Evolutionary conservation across 1,284 basidiomycete genomes (phyloP), one percentile per base, ranked within the genome.

Genomic region (Flammula alnicola): DNA sequence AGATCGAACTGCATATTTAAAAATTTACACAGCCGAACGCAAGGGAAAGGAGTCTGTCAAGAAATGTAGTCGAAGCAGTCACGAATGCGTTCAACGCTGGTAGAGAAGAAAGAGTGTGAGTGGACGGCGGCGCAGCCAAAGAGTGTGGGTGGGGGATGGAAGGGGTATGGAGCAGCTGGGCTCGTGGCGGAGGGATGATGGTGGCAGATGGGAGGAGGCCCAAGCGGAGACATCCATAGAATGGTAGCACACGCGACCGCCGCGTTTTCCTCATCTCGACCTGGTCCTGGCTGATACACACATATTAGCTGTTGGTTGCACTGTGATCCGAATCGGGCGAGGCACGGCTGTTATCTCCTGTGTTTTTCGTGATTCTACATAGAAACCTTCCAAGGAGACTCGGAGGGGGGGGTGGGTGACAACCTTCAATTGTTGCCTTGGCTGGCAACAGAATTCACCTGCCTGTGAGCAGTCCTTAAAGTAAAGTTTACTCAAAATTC

Each of bases 1-100:
- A 49, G 36, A 19, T 49, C 40, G 32, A 49, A 39, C 40, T 49
- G 47, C 47, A 49, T 49, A 27, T 42, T 43, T n/a, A n/a, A n/a
- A n/a, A n/a, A n/a, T n/a, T n/a, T n/a, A n/a, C n/a, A n/a, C n/a
- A n/a, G n/a, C n/a, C n/a, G n/a, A n/a, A n/a, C n/a, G n/a, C n/a
- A n/a, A n/a, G n/a, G n/a, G n/a, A n/a, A n/a, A n/a, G n/a, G n/a
- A n/a, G n/a, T n/a, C n/a, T n/a, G n/a, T n/a, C n/a, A n/a, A n/a
- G n/a, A n/a, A n/a, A n/a, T n/a, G n/a, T n/a, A n/a, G n/a, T n/a
- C n/a, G n/a, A n/a, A n/a, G n/a, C n/a, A n/a, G n/a, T n/a, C n/a
- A n/a, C n/a, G n/a, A n/a, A n/a, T n/a, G n/a, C n/a, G n/a, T n/a
- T n/a, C n/a, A n/a, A n/a, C n/a, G n/a, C n/a, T n/a, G n/a, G n/a